Percentiles rank a stretch among this genome's conserved stretches.
Evolutionary conservation across 108 stramenopile species (phyloP).

Genomic region (Skeletonema costatum): DNA sequence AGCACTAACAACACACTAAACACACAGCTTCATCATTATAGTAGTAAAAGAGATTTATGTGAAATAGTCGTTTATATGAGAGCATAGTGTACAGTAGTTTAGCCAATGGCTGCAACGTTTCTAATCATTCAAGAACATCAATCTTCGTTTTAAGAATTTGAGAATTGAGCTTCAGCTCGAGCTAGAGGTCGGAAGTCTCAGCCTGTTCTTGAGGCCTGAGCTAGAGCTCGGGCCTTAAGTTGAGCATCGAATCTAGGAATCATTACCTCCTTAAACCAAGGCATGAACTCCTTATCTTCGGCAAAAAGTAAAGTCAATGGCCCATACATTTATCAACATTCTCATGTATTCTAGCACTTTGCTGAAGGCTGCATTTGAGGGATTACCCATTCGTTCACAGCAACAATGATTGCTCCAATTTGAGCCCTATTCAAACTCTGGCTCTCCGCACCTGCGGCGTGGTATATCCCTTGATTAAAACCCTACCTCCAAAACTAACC

Average conservation of each 20-base stretch:
- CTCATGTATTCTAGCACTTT: slow-evolving; percentile 22
- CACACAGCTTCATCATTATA: too few species aligned
- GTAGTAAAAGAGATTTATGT: neutral
- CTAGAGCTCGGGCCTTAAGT: neutral
- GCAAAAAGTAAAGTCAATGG: slow-evolving; percentile 32
- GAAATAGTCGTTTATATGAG: neutral
- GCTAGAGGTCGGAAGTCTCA: neutral
- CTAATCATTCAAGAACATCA: neutral
- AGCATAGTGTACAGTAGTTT: neutral
- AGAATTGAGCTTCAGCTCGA: neutral
- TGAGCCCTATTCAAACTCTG: slow-evolving; percentile 21
- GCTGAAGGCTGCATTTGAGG: slow-evolving; percentile 7
- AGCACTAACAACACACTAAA: too few species aligned
- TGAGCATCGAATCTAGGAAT: slow-evolving; percentile 3
- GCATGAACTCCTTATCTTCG: slow-evolving; percentile 37
- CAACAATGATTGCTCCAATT: slow-evolving; percentile 62
- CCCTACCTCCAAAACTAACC: slow-evolving; percentile 31
- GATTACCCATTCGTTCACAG: slow-evolving; percentile 48
- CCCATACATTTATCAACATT: slow-evolving; percentile 6
- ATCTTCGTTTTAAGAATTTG: neutral
- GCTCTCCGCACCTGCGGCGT: neutral
- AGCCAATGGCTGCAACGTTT: neutral
- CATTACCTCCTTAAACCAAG: slow-evolving; percentile 27
- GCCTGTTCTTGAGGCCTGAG: neutral
- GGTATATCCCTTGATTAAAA: slow-evolving; percentile 36